Conservation (phyloP, 495 filamentous ascomycete genomes). For the Daldinia concentrica region DNA sequence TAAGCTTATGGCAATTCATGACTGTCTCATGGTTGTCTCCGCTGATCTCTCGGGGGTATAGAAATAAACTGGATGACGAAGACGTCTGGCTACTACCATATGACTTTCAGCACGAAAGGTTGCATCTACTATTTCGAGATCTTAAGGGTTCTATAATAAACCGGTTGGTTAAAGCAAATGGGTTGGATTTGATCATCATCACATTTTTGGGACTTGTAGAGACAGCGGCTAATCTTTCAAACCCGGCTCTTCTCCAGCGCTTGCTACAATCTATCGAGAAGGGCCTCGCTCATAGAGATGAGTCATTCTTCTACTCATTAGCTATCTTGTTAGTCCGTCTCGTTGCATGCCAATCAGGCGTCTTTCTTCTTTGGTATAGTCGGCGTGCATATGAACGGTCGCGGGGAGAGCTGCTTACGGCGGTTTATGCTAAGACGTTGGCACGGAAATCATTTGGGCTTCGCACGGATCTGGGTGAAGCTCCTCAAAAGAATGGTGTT, state of each 20-base stretch:
- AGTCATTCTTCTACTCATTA: slow-evolving; percentile 72
- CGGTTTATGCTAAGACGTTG: slow-evolving; percentile 86
- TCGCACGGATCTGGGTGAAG: slow-evolving; percentile 29
- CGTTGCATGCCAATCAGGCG: slow-evolving; percentile 69
- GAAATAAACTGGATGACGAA: slow-evolving; percentile 71
- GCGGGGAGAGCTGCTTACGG: slow-evolving; percentile 85
- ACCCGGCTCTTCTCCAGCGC: slow-evolving; percentile 75
- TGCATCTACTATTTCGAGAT: slow-evolving; percentile 77
- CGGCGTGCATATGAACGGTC: slow-evolving; percentile 81
- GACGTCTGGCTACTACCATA: slow-evolving; percentile 81
- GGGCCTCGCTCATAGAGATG: slow-evolving; percentile 55
- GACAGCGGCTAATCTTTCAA: slow-evolving; percentile 68
- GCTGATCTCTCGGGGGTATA: slow-evolving; percentile 69
- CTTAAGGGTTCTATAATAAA: slow-evolving; percentile 74
- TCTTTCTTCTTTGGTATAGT: slow-evolving; percentile 78
- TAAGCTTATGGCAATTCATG: slow-evolving; percentile 83
- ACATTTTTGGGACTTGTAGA: slow-evolving; percentile 68
- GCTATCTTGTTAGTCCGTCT: slow-evolving; percentile 68
- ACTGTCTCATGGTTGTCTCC: slow-evolving; percentile 84
- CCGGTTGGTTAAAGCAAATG: slow-evolving; percentile 77
- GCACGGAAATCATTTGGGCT: slow-evolving; percentile 71
- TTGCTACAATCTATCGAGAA: slow-evolving; percentile 74
- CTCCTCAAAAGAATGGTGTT: slow-evolving; percentile 42
- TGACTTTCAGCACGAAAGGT: slow-evolving; percentile 76
- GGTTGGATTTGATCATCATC: slow-evolving; percentile 75